Evolutionary conservation across 495 filamentous ascomycete genomes (phyloP), one percentile per base, ranked within the genome.

Genomic region (Bryoglossum gracile): DNA sequence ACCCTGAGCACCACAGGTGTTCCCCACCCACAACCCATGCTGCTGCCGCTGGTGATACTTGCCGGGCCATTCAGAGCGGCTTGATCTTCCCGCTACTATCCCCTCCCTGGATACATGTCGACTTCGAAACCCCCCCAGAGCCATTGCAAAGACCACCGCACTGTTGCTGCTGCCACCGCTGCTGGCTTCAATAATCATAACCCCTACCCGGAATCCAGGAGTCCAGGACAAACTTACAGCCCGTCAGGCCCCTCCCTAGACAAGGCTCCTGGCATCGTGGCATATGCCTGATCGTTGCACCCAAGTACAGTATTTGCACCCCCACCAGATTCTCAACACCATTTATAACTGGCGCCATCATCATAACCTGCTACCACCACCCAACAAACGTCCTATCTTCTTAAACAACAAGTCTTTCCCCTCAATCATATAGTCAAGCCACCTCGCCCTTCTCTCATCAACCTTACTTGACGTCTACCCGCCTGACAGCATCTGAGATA

Each of bases 241-340:
- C 28, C 36, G 26, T 21, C 38, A 18, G 18, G 25, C 33, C 47
- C 39, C 13, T 23, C 38, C 38, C 47, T 26, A 39, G 38, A 36
- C 38, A 25, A n/a, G 26, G 30, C 30, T 16, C 51, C 40, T 34
- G 40, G 33, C 25, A 39, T 14, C 24, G 23, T 41, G 11, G 34
- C 25, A 42, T 16, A 43, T 10, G 30, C 38, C 46, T 37, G 43
- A 54, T 54, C 51, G 46, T 43, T 54, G 51, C 46, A 19, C 40
- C 38, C 42, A n/a, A n/a, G n/a, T n/a, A 28, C 42, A 19, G 33
- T 23, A 11, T 43, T 43, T 4, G 32, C 28, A 13, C 46, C 45
- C 51, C 51, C 51, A 47, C 36, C 24, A 16, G 8, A n/a, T 19
- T 21, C 51, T 48, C 24, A 35, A 25, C 21, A 43, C 43, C 26